Evolutionary conservation across 1,284 basidiomycete species (phyloP), one percentile per base, ranked within the genome.

Genomic region (Microbotryum scabiosae): DNA sequence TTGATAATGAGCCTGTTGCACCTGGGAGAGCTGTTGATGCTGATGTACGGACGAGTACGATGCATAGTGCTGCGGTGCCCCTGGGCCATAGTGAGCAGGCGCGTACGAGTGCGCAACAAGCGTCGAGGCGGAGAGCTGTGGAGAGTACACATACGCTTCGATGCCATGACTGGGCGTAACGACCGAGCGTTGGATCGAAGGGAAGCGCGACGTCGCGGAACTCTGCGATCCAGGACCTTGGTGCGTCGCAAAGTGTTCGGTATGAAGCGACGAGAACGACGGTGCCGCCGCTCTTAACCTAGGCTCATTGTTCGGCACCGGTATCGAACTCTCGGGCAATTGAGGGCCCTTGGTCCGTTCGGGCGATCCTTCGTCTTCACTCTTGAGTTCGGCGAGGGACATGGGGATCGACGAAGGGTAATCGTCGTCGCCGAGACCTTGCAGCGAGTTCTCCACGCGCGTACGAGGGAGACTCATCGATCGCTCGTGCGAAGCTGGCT

Each of bases 331-430:
- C 48, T n/a, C 18, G 44, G 36, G 36, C 14, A 41, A 41, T 45
- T 56, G 51, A n/a, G 25, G 21, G 16, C 23, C 36, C 16, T 63
- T 59, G 54, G 50, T 54, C 21, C 28, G 56, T 45, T 66, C 66
- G 9, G 21, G 56, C 36, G 64, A 66, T 6, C 52, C 54, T 4
- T 59, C 66, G 28, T 68, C 66, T 28, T 68, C 66, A 16, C 58
- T 60, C 53, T 65, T 68, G 53, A 68, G 64, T 18, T 68, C 66
- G 4, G 66, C 66, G 30, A 68, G 58, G 16, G 66, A 68, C 53
- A 23, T 63, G 8, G 66, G 66, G 16, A 68, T 61, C 20, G 59
- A 64, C n/a, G 62, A 54, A 20, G 61, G 64, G 47, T 49, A 54
- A 43, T 60, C 58, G 25, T 65, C 64, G 51, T 68, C 66, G 20